Conservation (phyloP, 1,284 basidiomycete genomes). For the Ganoderma lingzhi region DNA sequence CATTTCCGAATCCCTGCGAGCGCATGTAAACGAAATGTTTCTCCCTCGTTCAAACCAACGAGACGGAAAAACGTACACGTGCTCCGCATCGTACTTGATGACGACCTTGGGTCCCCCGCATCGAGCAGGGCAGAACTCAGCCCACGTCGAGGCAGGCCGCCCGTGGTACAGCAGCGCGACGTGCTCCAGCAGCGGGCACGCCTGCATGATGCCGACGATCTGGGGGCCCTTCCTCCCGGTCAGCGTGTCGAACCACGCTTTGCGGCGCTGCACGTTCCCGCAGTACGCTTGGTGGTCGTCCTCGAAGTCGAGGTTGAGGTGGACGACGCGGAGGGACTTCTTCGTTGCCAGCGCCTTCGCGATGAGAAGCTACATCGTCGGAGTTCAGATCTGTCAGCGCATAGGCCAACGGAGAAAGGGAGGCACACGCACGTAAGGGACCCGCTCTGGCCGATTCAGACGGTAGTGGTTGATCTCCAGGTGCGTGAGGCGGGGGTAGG, state of each 20-base stretch:
- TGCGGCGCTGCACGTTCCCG: neutral
- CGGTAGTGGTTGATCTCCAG: slow-evolving; percentile 15
- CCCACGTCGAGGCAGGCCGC: neutral
- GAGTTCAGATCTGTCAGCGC: no score
- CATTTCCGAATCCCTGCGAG: no score
- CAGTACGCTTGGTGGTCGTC: slow-evolving; percentile 14
- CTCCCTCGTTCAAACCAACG: no score
- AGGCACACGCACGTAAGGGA: slow-evolving; percentile 3
- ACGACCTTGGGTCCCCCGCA: no score
- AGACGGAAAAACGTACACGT: no score
- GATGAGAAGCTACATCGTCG: neutral
- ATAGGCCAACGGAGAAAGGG: no score
- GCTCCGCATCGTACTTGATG: no score
- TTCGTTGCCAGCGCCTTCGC: neutral
- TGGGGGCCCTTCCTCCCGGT: neutral
- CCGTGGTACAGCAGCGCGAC: slow-evolving; percentile 10
- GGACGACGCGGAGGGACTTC: neutral
- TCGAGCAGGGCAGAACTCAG: slow-evolving; percentile 6
- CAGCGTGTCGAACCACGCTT: neutral
- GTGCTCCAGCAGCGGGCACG: slow-evolving; percentile 3
- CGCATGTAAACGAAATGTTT: no score
- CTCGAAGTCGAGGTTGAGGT: slow-evolving; percentile 15
- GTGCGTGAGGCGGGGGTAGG: neutral
- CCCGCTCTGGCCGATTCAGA: neutral
- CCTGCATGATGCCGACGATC: neutral